Evolutionary conservation across 129 eudicot species (phyloP).

Genomic region (Silybum marianum): DNA sequence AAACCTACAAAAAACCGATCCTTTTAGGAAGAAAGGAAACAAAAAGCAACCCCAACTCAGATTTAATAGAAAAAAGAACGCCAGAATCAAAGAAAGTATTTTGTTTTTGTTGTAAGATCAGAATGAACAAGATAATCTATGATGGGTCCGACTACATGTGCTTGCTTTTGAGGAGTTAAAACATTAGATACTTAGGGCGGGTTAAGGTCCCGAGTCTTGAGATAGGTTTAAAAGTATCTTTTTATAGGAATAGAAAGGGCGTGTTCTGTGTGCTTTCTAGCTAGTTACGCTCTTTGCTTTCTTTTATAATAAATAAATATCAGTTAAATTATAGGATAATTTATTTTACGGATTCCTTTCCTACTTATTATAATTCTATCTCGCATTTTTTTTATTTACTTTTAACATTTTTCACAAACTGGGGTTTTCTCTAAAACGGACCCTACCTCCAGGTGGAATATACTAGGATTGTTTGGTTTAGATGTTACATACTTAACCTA

Average conservation of each 20-base stretch:
- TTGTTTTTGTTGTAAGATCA: constrained; percentile 18
- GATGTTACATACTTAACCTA: constrained; percentile 11
- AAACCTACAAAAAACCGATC: neutral
- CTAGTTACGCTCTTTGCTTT: neutral
- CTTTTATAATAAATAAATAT: no score
- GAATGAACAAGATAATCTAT: constrained; percentile 34
- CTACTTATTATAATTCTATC: no score
- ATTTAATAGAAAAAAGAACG: constrained; percentile 6
- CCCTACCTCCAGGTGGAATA: neutral
- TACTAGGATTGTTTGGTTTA: neutral
- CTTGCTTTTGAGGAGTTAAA: constrained; percentile 27
- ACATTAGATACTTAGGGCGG: constrained; percentile 5
- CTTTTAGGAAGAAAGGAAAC: neutral
- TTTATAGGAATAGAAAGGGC: neutral
- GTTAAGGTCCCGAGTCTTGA: neutral
- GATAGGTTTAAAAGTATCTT: neutral
- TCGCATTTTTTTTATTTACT: neutral
- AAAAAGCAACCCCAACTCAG: constrained; percentile 3
- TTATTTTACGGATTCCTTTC: no score
- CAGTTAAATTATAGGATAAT: no score
- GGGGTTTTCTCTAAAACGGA: neutral
- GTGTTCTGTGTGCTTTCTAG: neutral
- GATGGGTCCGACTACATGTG: constrained; percentile 36
- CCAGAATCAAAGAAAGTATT: constrained; percentile 24
- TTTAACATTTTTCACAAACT: neutral